phyloP scores from a whole-genome alignment of 148 eudicot species.

The Nepenthes gracilis region DNA sequence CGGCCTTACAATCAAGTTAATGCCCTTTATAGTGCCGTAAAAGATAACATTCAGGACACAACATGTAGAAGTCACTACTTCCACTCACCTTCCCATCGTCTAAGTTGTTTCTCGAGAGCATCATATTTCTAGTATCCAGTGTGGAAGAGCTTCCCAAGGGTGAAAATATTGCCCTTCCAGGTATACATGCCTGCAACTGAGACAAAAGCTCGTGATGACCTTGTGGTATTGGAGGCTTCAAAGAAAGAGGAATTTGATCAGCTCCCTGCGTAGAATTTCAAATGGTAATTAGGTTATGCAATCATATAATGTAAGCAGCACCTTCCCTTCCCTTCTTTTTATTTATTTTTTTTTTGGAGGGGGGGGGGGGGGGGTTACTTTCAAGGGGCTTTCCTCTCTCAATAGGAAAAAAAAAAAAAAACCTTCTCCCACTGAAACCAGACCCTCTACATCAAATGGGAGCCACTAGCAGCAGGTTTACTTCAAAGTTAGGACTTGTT shows the following conservation, averaged over 20 bases:
- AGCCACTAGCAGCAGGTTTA: no score
- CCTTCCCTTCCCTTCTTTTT: not conserved
- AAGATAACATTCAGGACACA: not conserved
- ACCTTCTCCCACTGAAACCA: no score
- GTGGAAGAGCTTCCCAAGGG: constrained; percentile 1
- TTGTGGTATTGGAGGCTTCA: constrained; percentile 10
- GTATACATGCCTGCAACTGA: constrained; percentile 8
- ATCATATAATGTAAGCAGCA: no score
- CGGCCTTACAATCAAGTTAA: no score
- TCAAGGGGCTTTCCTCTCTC: not conserved
- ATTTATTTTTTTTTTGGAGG: not conserved
- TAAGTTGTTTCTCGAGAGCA: constrained; percentile 5
- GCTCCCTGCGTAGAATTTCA: constrained; percentile 17
- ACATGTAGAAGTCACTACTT: not conserved
- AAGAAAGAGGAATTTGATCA: constrained; percentile 10
- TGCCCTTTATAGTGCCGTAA: not conserved
- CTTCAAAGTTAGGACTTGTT: no score
- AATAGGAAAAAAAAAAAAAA: no score
- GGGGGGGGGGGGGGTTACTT: not conserved
- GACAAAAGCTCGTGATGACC: constrained; percentile 13
- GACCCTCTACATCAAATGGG: no score
- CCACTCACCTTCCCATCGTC: constrained; percentile 15
- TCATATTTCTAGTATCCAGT: constrained; percentile 1
- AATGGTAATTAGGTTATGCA: not conserved
- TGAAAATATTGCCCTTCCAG: constrained; percentile 6